phyloP scores from a whole-genome alignment of 202 grass and related monocot genomes.

The Tripidium arundinaceum region DNA sequence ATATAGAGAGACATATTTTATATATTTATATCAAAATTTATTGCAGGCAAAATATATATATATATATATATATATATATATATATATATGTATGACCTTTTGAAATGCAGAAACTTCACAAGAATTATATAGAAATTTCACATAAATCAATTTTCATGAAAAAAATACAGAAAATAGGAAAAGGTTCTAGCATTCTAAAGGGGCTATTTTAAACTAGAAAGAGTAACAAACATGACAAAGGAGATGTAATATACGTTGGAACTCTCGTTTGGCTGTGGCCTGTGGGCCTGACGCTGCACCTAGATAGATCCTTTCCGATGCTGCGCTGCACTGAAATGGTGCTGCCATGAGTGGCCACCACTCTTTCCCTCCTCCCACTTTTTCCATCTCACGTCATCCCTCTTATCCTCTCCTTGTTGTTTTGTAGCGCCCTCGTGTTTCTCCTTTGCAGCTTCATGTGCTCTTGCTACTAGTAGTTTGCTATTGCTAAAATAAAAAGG shows the following conservation, averaged over 20 bases:
- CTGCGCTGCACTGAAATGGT: conserved; percentile 23
- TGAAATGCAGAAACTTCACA: background rate
- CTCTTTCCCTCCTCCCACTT: background rate
- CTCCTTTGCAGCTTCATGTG: background rate
- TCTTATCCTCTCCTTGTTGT: conserved; percentile 45
- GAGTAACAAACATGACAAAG: no score
- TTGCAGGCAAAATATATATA: no score
- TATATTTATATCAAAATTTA: no score
- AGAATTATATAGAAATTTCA: background rate
- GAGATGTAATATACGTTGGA: no score
- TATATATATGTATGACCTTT: no score
- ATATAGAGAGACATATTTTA: no score
- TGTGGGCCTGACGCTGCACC: conserved; percentile 26
- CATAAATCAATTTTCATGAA: no score
- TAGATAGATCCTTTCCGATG: conserved; percentile 32
- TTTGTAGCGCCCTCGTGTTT: background rate
- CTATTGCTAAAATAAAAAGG: background rate
- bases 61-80: no score
- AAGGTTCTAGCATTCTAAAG: no score
- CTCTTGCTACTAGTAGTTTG: background rate
- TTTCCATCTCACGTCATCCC: conserved; percentile 24
- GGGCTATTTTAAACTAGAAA: background rate
- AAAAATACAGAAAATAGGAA: background rate
- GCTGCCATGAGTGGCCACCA: conserved; percentile 33
- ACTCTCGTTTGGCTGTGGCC: conserved; percentile 23